Evolutionary conservation across 352 stramenopile species (phyloP).

Genomic region (Pythium guiyangense): DNA sequence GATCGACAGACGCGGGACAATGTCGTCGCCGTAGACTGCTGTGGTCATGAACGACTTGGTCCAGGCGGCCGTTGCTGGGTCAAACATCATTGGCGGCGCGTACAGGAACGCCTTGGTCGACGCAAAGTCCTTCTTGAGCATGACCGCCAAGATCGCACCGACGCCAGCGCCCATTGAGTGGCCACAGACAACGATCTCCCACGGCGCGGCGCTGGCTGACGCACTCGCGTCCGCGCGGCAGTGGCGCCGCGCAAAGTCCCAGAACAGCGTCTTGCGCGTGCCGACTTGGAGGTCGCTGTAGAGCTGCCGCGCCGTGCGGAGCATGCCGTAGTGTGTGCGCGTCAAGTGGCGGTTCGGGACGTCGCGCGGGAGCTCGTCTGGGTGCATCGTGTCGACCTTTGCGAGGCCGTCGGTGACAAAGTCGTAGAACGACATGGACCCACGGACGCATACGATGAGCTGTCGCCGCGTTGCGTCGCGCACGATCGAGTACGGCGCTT

Average conservation of each 20-base stretch:
- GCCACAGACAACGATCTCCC: slow-evolving; percentile 70
- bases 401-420: slow-evolving; percentile 71
- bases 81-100: slow-evolving; percentile 58
- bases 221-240: slow-evolving; percentile 18
- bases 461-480: slow-evolving; percentile 54
- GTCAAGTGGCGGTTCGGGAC: slow-evolving; percentile 43
- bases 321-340: slow-evolving; percentile 66
- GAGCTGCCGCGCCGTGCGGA: slow-evolving; percentile 59
- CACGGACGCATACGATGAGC: slow-evolving; percentile 72
- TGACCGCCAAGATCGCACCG: slow-evolving; percentile 54
- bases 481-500: slow-evolving; percentile 70
- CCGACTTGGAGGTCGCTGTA: slow-evolving; percentile 56
- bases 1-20: slow-evolving; percentile 63
- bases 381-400: slow-evolving; percentile 57
- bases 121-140: slow-evolving; percentile 55
- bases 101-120: slow-evolving; percentile 59
- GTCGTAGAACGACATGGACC: slow-evolving; percentile 77
- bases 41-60: slow-evolving; percentile 66
- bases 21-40: slow-evolving; percentile 65
- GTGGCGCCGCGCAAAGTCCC: slow-evolving; percentile 55
- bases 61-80: slow-evolving; percentile 49
- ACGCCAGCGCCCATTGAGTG: slow-evolving; percentile 85
- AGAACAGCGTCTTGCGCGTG: slow-evolving; percentile 53
- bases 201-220: slow-evolving; percentile 16
- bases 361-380: slow-evolving; percentile 44